Evolutionary conservation across 352 stramenopile species (phyloP).

Genomic region (Globisporangium okanoganense): DNA sequence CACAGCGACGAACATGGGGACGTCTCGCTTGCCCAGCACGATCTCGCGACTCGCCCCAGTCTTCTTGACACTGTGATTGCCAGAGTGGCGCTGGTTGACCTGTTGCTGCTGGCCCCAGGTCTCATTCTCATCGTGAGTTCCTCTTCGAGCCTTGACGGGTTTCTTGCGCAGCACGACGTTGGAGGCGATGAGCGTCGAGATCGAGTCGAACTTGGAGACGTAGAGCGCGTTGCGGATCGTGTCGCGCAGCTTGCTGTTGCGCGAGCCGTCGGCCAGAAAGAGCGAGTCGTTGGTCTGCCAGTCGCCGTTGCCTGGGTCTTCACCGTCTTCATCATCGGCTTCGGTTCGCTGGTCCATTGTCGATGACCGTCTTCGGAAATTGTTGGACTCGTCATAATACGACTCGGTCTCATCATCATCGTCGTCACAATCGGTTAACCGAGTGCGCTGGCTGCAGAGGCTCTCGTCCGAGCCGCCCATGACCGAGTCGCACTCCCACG

Average conservation of each 20-base stretch:
- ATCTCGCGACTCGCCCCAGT: conserved; percentile 38
- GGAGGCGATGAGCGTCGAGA: conserved; percentile 82
- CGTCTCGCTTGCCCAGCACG: conserved; percentile 55
- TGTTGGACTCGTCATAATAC: not conserved
- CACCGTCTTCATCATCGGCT: conserved; percentile 13
- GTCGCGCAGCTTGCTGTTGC: conserved; percentile 82
- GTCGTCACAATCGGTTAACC: conserved; percentile 22
- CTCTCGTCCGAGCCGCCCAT: conserved; percentile 36
- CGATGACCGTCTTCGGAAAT: conserved; percentile 8
- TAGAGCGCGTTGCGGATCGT: conserved; percentile 76
- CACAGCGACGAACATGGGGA: conserved; percentile 59
- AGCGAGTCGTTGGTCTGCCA: conserved; percentile 76
- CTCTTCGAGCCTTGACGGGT: conserved; percentile 19
- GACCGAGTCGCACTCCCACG: conserved; percentile 69
- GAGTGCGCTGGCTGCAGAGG: conserved; percentile 37
- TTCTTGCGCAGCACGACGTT: conserved; percentile 68
- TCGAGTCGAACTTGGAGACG: conserved; percentile 89
- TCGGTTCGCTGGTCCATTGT: conserved; percentile 14
- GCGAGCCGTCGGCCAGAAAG: conserved; percentile 85
- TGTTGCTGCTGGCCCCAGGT: not conserved
- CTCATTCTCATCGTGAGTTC: not conserved
- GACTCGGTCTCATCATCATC: conserved; percentile 3
- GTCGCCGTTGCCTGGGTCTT: conserved; percentile 33
- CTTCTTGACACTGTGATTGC: conserved; percentile 11
- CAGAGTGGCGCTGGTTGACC: not conserved